These are phyloP conservation scores for Fusarium heterosporum DNA, from an alignment of 2,329 filamentous ascomycete genomes.

Conservation along the genomic window DNA sequence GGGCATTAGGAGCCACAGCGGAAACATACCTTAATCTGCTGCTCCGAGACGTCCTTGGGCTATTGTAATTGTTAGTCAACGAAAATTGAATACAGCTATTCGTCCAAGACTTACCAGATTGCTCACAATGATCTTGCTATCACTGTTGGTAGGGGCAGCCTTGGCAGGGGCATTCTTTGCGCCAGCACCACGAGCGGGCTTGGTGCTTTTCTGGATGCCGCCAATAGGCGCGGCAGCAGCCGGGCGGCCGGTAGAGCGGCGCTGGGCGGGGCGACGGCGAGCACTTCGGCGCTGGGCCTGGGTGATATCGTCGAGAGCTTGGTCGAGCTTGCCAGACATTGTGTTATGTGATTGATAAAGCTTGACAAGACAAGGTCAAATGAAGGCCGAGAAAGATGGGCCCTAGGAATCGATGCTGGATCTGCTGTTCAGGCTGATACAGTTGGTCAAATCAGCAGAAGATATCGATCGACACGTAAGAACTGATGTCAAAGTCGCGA, in stretches of 20 bases:
- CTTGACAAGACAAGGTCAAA: conserved; percentile 28
- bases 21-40: conserved; percentile 99
- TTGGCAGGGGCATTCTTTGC: conserved; percentile 74
- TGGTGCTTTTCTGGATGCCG: conserved; percentile 84
- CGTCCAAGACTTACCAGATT: conserved; percentile 79
- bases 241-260: conserved; percentile 64
- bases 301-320: conserved; percentile 97
- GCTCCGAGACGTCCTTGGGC: conserved; percentile 96
- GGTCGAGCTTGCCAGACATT: conserved; percentile 96
- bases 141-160: conserved; percentile 70
- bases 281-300: conserved; percentile 75
- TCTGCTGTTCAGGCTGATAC: conserved; percentile 40
- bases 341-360: conserved; percentile 51
- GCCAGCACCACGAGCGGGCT: conserved; percentile 67
- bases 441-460: conserved; percentile 44
- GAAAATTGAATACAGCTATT: neutral
- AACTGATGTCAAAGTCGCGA: conserved; percentile 29
- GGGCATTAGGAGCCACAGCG: conserved; percentile 76
- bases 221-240: conserved; percentile 78
- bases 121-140: conserved; percentile 98
- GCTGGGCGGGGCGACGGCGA: conserved; percentile 63
- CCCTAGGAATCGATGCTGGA: conserved; percentile 22
- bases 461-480: conserved; percentile 33
- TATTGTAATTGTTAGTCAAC: conserved; percentile 65
- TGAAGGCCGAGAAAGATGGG: conserved; percentile 11